Percentiles rank a stretch among this genome's conserved stretches.
phyloP scores from a whole-genome alignment of 768 basidiomycete species.

The Tricholoma flavovirens region DNA sequence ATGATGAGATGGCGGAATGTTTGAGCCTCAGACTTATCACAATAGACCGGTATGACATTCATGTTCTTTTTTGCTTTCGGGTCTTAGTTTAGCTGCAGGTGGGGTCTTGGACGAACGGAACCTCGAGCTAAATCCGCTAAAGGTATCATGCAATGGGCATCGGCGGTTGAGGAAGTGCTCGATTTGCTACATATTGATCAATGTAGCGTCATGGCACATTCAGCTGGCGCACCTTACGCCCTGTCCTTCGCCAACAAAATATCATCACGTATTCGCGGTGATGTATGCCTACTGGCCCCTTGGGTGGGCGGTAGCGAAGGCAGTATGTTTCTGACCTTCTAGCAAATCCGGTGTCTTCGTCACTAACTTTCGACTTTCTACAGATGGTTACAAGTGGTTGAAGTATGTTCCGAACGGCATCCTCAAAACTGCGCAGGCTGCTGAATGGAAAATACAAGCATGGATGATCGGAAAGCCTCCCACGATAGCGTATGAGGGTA shows the following conservation, averaged over 20 bases:
- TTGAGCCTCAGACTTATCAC: conserved; percentile 86
- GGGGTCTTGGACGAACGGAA: conserved; percentile 90
- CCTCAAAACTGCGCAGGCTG: conserved; percentile 91
- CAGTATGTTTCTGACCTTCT: conserved; percentile 44
- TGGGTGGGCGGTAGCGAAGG: conserved; percentile 94
- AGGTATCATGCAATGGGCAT: conserved; percentile 88
- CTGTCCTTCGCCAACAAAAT: conserved; percentile 78
- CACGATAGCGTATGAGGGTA: conserved; percentile 75
- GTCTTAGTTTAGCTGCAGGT: conserved; percentile 38
- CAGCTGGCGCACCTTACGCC: conserved; percentile 93
- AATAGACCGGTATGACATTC: conserved; percentile 68
- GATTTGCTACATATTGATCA: conserved; percentile 70
- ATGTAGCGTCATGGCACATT: conserved; percentile 92
- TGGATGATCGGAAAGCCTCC: conserved; percentile 98
- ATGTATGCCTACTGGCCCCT: conserved; percentile 85
- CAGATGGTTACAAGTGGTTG: conserved; percentile 91
- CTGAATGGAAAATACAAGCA: conserved; percentile 94
- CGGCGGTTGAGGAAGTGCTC: conserved; percentile 85
- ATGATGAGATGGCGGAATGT: conserved; percentile 93
- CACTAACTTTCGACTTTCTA: conserved; percentile 1
- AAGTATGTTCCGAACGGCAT: conserved; percentile 94
- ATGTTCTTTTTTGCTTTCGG: conserved; percentile 5
- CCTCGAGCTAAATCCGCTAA: conserved; percentile 60
- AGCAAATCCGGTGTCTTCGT: neutral
- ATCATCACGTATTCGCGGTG: conserved; percentile 72